A percentile compares a stretch with the other conserved stretches of the same genome.
phyloP scores from a whole-genome alignment of 1,284 basidiomycete genomes.

The Cryptococcus neoformans region DNA sequence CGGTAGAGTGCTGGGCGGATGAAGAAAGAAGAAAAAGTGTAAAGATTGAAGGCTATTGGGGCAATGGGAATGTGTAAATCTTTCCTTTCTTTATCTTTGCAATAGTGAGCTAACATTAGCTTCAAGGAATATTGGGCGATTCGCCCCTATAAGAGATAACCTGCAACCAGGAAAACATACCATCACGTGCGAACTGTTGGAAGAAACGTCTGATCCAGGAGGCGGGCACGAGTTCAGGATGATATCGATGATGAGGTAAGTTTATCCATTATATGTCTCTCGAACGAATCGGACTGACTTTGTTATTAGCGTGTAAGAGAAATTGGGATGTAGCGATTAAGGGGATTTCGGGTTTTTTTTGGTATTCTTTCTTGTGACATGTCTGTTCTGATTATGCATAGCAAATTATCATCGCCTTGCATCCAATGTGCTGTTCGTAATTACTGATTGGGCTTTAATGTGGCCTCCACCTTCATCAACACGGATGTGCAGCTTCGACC shows the following conservation, averaged over 20 bases:
- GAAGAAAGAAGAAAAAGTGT: slow-evolving; percentile 25
- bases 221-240: slow-evolving; percentile 40
- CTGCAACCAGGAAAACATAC: slow-evolving; percentile 27
- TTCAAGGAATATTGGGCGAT: slow-evolving; percentile 19
- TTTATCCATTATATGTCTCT: neutral
- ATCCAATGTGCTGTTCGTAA: too few relatives aligned
- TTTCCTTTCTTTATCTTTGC: neutral
- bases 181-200: slow-evolving; percentile 31
- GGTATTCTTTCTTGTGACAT: too few relatives aligned
- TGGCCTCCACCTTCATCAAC: too few relatives aligned
- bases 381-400: too few relatives aligned
- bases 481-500: too few relatives aligned
- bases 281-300: too few relatives aligned
- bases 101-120: neutral
- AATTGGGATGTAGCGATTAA: too few relatives aligned
- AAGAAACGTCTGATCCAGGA: slow-evolving; percentile 32
- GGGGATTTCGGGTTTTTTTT: too few relatives aligned
- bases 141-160: slow-evolving; percentile 22
- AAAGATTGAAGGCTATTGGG: slow-evolving; percentile 39
- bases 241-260: slow-evolving; percentile 38
- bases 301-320: too few relatives aligned
- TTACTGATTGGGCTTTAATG: too few relatives aligned
- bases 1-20: slow-evolving; percentile 44
- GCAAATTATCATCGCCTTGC: too few relatives aligned
- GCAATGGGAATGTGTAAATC: slow-evolving; percentile 37